phyloP scores from a whole-genome alignment of 495 filamentous ascomycete genomes.

The Staphylotrichum longicolle region DNA sequence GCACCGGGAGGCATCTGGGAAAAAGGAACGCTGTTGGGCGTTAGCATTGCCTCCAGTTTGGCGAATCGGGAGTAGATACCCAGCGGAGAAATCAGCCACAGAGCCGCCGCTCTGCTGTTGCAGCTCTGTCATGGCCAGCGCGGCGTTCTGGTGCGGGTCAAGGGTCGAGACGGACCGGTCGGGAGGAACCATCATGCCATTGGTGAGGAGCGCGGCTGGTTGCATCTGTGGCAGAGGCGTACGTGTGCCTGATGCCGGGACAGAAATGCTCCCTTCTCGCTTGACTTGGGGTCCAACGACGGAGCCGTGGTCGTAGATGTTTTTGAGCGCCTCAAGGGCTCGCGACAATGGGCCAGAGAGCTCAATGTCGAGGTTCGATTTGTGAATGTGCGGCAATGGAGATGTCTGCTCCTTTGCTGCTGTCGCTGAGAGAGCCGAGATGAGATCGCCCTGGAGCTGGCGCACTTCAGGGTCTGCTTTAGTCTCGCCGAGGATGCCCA shows the following conservation, averaged over 20 bases:
- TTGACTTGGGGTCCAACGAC: conserved; percentile 41
- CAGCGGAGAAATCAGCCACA: conserved; percentile 38
- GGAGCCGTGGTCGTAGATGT: conserved; percentile 58
- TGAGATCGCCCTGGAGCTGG: conserved; percentile 55
- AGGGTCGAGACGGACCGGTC: conserved; percentile 22
- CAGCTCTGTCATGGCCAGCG: conserved; percentile 55
- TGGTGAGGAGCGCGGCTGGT: conserved; percentile 9
- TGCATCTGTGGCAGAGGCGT: conserved; percentile 38
- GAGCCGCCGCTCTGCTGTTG: conserved; percentile 50
- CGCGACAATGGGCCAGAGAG: conserved; percentile 53
- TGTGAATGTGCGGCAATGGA: conserved; percentile 44
- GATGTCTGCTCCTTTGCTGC: conserved; percentile 53
- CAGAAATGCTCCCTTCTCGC: conserved; percentile 39
- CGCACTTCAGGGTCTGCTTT: conserved; percentile 55
- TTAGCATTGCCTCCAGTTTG: not conserved
- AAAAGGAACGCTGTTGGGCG: conserved; percentile 21
- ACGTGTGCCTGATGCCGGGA: conserved; percentile 37
- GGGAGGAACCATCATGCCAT: conserved; percentile 1
- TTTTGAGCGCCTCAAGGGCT: conserved; percentile 53
- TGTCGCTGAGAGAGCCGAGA: conserved; percentile 54
- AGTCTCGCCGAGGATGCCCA: conserved; percentile 63
- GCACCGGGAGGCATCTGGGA: conserved; percentile 26
- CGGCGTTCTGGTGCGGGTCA: conserved; percentile 54
- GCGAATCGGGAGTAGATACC: conserved; percentile 20
- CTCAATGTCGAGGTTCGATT: conserved; percentile 53